A percentile compares a stretch with the other conserved stretches of the same genome.
phyloP scores from a whole-genome alignment of 108 stramenopile species.

The Conticribra weissflogii region DNA sequence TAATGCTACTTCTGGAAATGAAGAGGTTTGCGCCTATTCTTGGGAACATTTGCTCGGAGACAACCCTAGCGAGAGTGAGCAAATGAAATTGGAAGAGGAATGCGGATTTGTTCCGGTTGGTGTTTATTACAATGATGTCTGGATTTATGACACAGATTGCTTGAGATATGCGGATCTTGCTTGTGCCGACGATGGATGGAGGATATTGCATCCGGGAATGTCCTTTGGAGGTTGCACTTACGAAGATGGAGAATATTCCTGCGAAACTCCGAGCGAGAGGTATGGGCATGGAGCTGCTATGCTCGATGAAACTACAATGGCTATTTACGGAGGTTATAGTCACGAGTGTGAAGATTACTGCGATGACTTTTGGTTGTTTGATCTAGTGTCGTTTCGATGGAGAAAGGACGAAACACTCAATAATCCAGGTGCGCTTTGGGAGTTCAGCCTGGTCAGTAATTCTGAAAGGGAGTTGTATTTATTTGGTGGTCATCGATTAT shows the following conservation, averaged over 20 bases:
- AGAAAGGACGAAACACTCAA: slow-evolving; percentile 38
- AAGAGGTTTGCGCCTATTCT: slow-evolving; percentile 48
- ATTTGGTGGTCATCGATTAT: slow-evolving; percentile 88
- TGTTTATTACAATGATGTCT: slow-evolving; percentile 80
- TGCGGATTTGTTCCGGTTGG: slow-evolving; percentile 64
- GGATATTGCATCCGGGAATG: slow-evolving; percentile 63
- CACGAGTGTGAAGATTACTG: slow-evolving; percentile 87
- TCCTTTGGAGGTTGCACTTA: slow-evolving; percentile 69
- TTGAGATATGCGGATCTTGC: slow-evolving; percentile 54
- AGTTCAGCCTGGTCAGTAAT: slow-evolving; percentile 50
- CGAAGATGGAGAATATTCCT: slow-evolving; percentile 54
- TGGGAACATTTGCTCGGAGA: slow-evolving; percentile 37
- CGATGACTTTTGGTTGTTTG: slow-evolving; percentile 85
- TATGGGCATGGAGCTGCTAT: slow-evolving; percentile 79
- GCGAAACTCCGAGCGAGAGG: slow-evolving; percentile 71
- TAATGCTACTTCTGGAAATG: slow-evolving; percentile 44
- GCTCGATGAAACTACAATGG: slow-evolving; percentile 72
- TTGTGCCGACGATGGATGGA: slow-evolving; percentile 69
- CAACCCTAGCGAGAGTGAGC: slow-evolving; percentile 23
- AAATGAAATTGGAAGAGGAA: slow-evolving; percentile 39
- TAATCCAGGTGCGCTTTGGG: slow-evolving; percentile 70
- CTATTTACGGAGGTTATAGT: slow-evolving; percentile 80
- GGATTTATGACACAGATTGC: slow-evolving; percentile 80
- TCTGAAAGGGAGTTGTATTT: slow-evolving; percentile 40
- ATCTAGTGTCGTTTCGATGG: slow-evolving; percentile 60